Base-by-base conservation (phyloP, 1,284 basidiomycete genomes). In the Ceratobasidium theobromae region DNA sequence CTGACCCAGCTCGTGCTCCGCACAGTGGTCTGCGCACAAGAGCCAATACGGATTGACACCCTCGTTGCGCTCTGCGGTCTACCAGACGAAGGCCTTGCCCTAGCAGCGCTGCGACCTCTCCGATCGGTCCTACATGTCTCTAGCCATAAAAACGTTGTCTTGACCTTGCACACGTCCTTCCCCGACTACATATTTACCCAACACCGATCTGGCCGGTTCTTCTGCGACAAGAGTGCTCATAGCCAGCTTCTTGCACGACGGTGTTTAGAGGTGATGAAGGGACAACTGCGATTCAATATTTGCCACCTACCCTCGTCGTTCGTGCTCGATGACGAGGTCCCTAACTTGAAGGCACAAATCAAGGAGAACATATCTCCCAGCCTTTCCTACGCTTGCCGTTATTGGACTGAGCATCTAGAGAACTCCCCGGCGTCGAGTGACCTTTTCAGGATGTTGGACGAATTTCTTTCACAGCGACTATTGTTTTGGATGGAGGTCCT, bases 401-500 rank as follows among this genome's bases (percentile, higher is more conserved):
- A 40, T 35, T 64, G 58, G 58, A 52, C 23, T 12, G 48, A 52
- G 14, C 58, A 64, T 14, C 14, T 25, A 23, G 12, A 6, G 14
- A 25, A 11, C 5, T n/a, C 12, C 5, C n/a, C n/a, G n/a, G 2
- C 27, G 4, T 30, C 40, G 2, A n/a, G n/a, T 4, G 16, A n/a
- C 21, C 40, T 57, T 32, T 5, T 45, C 5, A 14, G 4, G 1
- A 11, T 12, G 2, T 23, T 57, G 3, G 9, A 30, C 1, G 40
- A 45, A 23, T 57, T 57, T 45, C 25, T 57, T 28, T 43, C 40
- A 1, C 18, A 18, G 9, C 8, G 40, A 18, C 16, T 57, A 4
- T n/a, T 57, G n/a, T 27, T 57, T 27, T 57, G 54, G 54, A 57
- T 57, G 54, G 54, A 57, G 28, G 40, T 57, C 6, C 11, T 57